Evolutionary conservation across 345 rosid species (phyloP).

Genomic region (Populus tremula): DNA sequence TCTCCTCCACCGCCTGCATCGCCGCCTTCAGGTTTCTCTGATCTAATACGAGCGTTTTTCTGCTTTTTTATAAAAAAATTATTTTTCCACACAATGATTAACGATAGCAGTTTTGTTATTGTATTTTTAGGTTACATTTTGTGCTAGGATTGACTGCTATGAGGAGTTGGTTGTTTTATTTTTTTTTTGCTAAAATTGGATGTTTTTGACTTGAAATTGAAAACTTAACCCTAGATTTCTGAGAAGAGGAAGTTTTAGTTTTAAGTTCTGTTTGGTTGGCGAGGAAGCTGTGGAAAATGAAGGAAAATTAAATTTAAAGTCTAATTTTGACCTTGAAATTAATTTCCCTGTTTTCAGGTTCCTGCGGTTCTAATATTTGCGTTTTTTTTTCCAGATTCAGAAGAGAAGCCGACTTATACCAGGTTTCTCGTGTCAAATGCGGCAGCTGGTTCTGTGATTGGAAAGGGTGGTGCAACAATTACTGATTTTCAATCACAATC

Average conservation of each 20-base stretch:
- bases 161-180: neutral
- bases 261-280: constrained; percentile 4
- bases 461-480: constrained; percentile 97
- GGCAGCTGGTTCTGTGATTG: constrained; percentile 97
- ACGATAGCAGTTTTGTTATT: neutral
- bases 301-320: neutral
- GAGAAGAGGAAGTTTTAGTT: neutral
- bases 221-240: constrained; percentile 13
- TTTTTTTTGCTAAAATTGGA: neutral
- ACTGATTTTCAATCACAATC: constrained; percentile 94
- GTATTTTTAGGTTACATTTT: neutral
- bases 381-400: constrained; percentile 42
- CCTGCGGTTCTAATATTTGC: neutral
- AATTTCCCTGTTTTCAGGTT: neutral
- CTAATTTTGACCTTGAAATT: neutral
- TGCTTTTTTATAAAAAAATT: neutral
- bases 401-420: constrained; percentile 73
- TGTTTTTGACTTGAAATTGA: constrained; percentile 8
- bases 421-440: constrained; percentile 97
- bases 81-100: neutral
- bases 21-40: constrained; percentile 60
- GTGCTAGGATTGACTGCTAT: neutral
- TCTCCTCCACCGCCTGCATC: constrained; percentile 69
- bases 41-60: constrained; percentile 37
- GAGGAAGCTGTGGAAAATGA: neutral